These are phyloP conservation scores for Pulveroboletus sp. DNA, from an alignment of 768 basidiomycete genomes.

Conservation along the genomic window DNA sequence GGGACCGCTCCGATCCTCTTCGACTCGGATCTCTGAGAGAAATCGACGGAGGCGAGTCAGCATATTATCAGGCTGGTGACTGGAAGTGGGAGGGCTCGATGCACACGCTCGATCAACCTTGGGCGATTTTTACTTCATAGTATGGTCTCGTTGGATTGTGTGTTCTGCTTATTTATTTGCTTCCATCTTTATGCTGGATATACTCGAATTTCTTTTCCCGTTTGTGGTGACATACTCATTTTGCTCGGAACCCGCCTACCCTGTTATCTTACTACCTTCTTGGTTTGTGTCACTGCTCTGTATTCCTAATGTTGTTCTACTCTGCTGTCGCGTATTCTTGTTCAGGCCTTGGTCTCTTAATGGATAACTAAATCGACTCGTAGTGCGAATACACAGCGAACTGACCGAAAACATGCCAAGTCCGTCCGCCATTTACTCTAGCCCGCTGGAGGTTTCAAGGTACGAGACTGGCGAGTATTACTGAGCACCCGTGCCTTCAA, in stretches of 20 bases:
- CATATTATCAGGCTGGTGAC: slow-evolving; percentile 50
- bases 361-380: slow-evolving; percentile 23
- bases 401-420: background rate
- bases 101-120: slow-evolving; percentile 60
- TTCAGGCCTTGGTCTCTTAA: slow-evolving; percentile 32
- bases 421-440: slow-evolving; percentile 10
- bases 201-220: slow-evolving; percentile 23
- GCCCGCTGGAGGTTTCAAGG: slow-evolving; percentile 21
- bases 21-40: slow-evolving; percentile 61
- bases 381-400: slow-evolving; percentile 11
- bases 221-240: slow-evolving; percentile 31
- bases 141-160: slow-evolving; percentile 23
- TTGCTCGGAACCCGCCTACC: slow-evolving; percentile 24
- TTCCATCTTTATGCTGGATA: slow-evolving; percentile 41
- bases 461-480: slow-evolving; percentile 44
- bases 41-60: slow-evolving; percentile 70
- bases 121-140: slow-evolving; percentile 57
- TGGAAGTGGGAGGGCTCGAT: slow-evolving; percentile 77
- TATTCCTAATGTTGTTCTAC: slow-evolving; percentile 58
- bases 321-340: slow-evolving; percentile 49
- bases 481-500: slow-evolving; percentile 54
- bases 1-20: slow-evolving; percentile 43
- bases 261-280: slow-evolving; percentile 38
- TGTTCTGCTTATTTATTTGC: slow-evolving; percentile 38
- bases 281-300: slow-evolving; percentile 43